Evolutionary conservation across 805 yeast genomes (phyloP).

Genomic region (Wickerhamiella allomyrinae): DNA sequence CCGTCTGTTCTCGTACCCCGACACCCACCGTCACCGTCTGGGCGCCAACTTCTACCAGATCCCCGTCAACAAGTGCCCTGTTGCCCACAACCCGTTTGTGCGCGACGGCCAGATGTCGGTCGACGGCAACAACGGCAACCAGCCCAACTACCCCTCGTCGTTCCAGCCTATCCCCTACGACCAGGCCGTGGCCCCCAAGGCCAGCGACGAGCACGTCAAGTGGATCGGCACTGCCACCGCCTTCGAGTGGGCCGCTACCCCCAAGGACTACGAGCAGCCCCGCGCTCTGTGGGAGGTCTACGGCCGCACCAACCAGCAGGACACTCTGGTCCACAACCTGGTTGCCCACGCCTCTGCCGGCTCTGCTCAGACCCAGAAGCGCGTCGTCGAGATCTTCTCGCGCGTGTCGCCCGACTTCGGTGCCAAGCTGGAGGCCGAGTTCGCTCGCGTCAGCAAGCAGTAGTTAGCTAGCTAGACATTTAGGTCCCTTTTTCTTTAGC

Average conservation of each 20-base stretch:
- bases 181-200: slow-evolving; percentile 1
- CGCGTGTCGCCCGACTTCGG: slow-evolving; percentile 62
- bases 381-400: slow-evolving; percentile 60
- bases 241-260: slow-evolving; percentile 67
- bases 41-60: slow-evolving; percentile 55
- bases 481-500: no score
- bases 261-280: slow-evolving; percentile 65
- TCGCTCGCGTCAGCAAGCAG: no score
- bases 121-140: slow-evolving; percentile 34
- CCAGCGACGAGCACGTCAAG: slow-evolving; percentile 43
- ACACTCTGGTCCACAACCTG: slow-evolving; percentile 68
- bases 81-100: slow-evolving; percentile 30
- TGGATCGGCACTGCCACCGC: slow-evolving; percentile 76
- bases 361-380: slow-evolving; percentile 53
- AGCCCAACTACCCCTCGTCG: slow-evolving; percentile 39
- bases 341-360: slow-evolving; percentile 60
- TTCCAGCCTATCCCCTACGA: slow-evolving; percentile 24
- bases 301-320: slow-evolving; percentile 70
- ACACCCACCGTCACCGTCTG: slow-evolving; percentile 64
- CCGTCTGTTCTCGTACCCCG: slow-evolving; percentile 61
- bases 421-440: slow-evolving; percentile 30
- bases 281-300: slow-evolving; percentile 63
- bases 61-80: slow-evolving; percentile 52
- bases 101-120: slow-evolving; percentile 50
- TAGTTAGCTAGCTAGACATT: no score